These are phyloP conservation scores for Lasiodiplodia hormozganensis DNA, from an alignment of 2,329 filamentous ascomycete genomes.

Conservation along the genomic window DNA sequence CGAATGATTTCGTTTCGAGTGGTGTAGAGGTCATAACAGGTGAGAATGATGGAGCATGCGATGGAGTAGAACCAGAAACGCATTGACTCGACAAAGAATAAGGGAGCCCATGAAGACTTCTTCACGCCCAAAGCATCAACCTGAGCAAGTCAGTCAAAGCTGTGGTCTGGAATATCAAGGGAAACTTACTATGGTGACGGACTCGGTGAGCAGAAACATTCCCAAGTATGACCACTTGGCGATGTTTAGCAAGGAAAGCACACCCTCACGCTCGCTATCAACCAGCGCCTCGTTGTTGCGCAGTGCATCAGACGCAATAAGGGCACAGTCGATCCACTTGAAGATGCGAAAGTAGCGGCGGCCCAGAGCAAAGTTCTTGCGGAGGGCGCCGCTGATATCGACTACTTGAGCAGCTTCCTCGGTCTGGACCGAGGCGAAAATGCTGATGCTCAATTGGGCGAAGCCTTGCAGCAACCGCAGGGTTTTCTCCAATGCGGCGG, in stretches of 20 bases:
- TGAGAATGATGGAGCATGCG: constrained; percentile 22
- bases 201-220: constrained; percentile 27
- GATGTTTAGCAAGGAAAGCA: constrained; percentile 15
- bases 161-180: background rate
- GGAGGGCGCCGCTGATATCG: constrained; percentile 17
- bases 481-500: constrained; percentile 26
- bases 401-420: constrained; percentile 15
- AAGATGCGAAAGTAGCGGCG: constrained; percentile 29
- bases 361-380: constrained; percentile 27
- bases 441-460: constrained; percentile 24
- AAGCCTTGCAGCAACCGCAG: constrained; percentile 25
- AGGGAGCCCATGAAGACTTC: constrained; percentile 26
- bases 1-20: constrained; percentile 5
- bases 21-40: constrained; percentile 18
- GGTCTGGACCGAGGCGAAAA: constrained; percentile 13
- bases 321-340: constrained; percentile 28
- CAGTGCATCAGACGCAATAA: constrained; percentile 16
- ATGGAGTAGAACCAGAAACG: constrained; percentile 30
- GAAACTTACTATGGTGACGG: constrained; percentile 23
- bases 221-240: constrained; percentile 26
- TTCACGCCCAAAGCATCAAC: constrained; percentile 23
- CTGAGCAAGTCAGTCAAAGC: constrained; percentile 15
- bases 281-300: constrained; percentile 7
- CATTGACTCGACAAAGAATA: constrained; percentile 26
- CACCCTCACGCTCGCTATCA: constrained; percentile 19